phyloP scores from a whole-genome alignment of 805 yeast species.

The Teunomyces atbi region DNA sequence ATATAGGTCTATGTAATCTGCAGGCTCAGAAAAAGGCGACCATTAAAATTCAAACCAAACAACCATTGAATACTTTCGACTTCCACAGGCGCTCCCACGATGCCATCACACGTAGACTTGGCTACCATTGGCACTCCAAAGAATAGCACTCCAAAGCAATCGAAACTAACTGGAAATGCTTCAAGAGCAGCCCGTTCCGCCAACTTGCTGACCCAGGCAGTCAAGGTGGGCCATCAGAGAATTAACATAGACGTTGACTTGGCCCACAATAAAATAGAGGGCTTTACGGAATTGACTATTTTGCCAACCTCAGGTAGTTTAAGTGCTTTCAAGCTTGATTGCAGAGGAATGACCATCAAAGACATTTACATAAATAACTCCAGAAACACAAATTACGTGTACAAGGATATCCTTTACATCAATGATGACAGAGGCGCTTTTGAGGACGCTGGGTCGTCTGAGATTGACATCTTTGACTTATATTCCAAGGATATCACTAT shows the following conservation, averaged over 20 bases:
- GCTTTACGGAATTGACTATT: slow-evolving; percentile 80
- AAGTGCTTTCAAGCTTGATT: slow-evolving; percentile 67
- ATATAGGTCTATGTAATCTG: not conserved
- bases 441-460: slow-evolving; percentile 20
- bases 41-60: slow-evolving; percentile 1
- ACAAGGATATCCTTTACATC: slow-evolving; percentile 52
- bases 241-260: slow-evolving; percentile 79
- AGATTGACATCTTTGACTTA: slow-evolving; percentile 41
- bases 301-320: slow-evolving; percentile 65
- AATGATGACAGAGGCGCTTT: slow-evolving; percentile 32
- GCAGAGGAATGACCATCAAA: slow-evolving; percentile 68
- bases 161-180: slow-evolving; percentile 9
- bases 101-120: slow-evolving; percentile 9
- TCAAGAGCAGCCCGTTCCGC: slow-evolving; percentile 15
- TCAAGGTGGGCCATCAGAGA: slow-evolving; percentile 81
- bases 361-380: slow-evolving; percentile 60
- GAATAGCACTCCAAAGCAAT: slow-evolving; percentile 4
- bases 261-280: slow-evolving; percentile 54
- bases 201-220: slow-evolving; percentile 41
- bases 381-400: slow-evolving; percentile 51
- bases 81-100: not conserved
- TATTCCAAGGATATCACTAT: slow-evolving; percentile 40
- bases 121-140: slow-evolving; percentile 11
- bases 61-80: not conserved
- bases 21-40: slow-evolving; percentile 1